Conservation (phyloP, 768 basidiomycete genomes). For the Tylopilus vinaceipallidus region DNA sequence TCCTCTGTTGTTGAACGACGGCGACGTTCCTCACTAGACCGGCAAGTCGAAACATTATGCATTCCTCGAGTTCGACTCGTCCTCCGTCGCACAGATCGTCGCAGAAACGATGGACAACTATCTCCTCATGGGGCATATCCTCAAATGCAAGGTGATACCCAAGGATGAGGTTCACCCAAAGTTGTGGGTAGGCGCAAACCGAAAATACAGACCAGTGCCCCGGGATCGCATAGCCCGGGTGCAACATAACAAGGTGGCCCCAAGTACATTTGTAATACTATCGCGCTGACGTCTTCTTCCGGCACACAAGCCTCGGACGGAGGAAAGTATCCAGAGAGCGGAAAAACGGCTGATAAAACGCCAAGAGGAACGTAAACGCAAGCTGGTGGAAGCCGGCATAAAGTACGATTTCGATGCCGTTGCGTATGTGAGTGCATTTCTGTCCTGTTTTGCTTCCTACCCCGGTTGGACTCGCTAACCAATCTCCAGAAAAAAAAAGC, state of each 20-base stretch:
- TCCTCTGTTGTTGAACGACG: background rate
- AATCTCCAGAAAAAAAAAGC: slow-evolving; percentile 39
- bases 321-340: slow-evolving; percentile 62
- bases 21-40: slow-evolving; percentile 50
- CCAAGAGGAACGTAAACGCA: slow-evolving; percentile 73
- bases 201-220: slow-evolving; percentile 83
- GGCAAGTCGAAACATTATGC: slow-evolving; percentile 96
- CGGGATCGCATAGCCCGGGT: slow-evolving; percentile 64
- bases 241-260: slow-evolving; percentile 77
- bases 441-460: background rate
- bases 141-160: slow-evolving; percentile 88
- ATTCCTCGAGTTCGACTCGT: slow-evolving; percentile 91
- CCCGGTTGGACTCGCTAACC: background rate
- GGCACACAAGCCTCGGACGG: slow-evolving; percentile 62
- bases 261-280: background rate
- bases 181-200: slow-evolving; percentile 96
- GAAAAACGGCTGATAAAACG: slow-evolving; percentile 70
- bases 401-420: slow-evolving; percentile 81
- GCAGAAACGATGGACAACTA: slow-evolving; percentile 99
- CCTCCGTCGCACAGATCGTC: slow-evolving; percentile 89
- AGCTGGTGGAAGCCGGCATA: slow-evolving; percentile 79
- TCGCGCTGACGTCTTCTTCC: slow-evolving; percentile 7
- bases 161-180: slow-evolving; percentile 89
- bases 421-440: slow-evolving; percentile 66
- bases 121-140: slow-evolving; percentile 89